A percentile compares a stretch with the other conserved stretches of the same genome.
phyloP scores from a whole-genome alignment of 768 basidiomycete genomes.

The Lactarius evosmus region DNA sequence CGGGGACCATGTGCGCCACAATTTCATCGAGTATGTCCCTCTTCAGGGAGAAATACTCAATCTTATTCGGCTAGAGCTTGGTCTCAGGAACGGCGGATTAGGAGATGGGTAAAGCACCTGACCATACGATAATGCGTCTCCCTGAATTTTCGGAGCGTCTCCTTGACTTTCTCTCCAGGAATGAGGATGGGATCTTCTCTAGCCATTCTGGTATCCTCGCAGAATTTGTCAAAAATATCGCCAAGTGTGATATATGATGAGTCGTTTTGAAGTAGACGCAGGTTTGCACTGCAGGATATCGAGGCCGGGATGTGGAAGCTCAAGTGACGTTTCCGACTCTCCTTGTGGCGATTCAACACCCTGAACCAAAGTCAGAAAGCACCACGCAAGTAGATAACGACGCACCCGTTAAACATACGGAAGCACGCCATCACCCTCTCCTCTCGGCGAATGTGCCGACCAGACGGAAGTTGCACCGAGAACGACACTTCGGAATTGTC shows the following conservation, averaged over 20 bases:
- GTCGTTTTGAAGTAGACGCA: slow-evolving; percentile 89
- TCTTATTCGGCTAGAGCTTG: slow-evolving; percentile 49
- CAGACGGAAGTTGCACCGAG: slow-evolving; percentile 84
- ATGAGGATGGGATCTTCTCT: slow-evolving; percentile 87
- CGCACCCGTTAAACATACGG: slow-evolving; percentile 88
- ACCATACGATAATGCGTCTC: slow-evolving; percentile 44
- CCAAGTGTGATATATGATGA: slow-evolving; percentile 86
- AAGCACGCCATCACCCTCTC: slow-evolving; percentile 90
- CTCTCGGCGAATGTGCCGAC: slow-evolving; percentile 84
- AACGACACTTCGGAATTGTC: slow-evolving; percentile 91
- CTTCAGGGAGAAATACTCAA: slow-evolving; percentile 66
- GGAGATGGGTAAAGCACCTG: slow-evolving; percentile 21
- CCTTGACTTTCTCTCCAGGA: slow-evolving; percentile 80
- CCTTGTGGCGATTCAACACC: slow-evolving; percentile 81
- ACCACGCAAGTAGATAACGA: background rate
- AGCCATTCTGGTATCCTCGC: slow-evolving; percentile 66
- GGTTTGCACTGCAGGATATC: slow-evolving; percentile 75
- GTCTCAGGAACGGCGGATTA: background rate
- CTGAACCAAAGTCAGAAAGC: slow-evolving; percentile 41
- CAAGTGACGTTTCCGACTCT: slow-evolving; percentile 88
- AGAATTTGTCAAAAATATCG: slow-evolving; percentile 92
- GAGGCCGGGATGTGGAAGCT: slow-evolving; percentile 88
- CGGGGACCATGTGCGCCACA: slow-evolving; percentile 81
- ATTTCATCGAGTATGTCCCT: slow-evolving; percentile 91
- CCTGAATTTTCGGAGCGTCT: slow-evolving; percentile 58